A percentile compares a stretch with the other conserved stretches of the same genome.
Conservation (phyloP, 1,139 yeast species). For the Saccharomyces hybrid region DNA sequence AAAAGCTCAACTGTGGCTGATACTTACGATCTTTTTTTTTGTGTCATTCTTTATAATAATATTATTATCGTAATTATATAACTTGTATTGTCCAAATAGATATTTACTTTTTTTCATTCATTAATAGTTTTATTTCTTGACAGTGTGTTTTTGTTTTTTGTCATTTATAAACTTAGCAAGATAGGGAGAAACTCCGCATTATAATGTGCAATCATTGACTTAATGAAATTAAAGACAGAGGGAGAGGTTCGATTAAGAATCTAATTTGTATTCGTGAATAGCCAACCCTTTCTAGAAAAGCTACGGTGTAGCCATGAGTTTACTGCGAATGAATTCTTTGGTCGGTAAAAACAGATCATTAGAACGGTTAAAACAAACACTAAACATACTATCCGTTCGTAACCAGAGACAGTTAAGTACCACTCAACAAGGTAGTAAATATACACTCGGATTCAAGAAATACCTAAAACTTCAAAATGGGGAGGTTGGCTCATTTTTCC, state of each 20-base stretch:
- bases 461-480: conserved; percentile 39
- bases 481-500: conserved; percentile 68
- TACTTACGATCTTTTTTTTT: too few species aligned
- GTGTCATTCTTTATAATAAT: too few species aligned
- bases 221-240: too few species aligned
- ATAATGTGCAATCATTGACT: too few species aligned
- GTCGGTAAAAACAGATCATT: not conserved
- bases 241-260: not conserved
- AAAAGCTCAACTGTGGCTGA: not conserved
- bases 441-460: conserved; percentile 40
- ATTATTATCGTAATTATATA: too few species aligned
- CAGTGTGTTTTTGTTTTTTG: too few species aligned
- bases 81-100: too few species aligned
- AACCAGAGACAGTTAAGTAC: conserved; percentile 22
- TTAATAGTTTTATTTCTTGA: too few species aligned
- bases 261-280: not conserved
- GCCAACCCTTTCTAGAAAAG: not conserved
- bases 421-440: conserved; percentile 35
- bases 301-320: not conserved
- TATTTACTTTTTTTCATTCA: too few species aligned
- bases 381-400: not conserved
- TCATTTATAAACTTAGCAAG: too few species aligned
- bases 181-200: too few species aligned
- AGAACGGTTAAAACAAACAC: not conserved
- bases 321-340: not conserved